Conservation (phyloP, 441 rosid genomes). For the Arabidopsis hybrid region DNA sequence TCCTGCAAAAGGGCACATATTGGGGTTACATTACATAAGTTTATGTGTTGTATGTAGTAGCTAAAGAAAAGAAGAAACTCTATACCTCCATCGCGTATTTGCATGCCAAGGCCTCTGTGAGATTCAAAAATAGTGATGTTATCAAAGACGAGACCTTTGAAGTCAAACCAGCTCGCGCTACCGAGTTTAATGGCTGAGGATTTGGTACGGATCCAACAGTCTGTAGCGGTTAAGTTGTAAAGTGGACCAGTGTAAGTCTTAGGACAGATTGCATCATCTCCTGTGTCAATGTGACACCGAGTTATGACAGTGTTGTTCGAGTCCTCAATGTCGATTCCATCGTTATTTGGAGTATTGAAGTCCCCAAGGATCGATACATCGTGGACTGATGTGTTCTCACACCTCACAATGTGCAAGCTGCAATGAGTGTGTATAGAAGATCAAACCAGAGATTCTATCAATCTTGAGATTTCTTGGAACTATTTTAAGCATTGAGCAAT, state of each 20-base stretch:
- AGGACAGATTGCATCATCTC: conserved; percentile 94
- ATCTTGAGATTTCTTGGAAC: background rate
- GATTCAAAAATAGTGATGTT: conserved; percentile 85
- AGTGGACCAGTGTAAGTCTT: conserved; percentile 77
- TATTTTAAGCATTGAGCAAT: background rate
- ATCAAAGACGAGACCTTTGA: conserved; percentile 71
- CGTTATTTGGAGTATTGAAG: conserved; percentile 85
- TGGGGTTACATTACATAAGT: background rate
- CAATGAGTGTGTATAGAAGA: conserved; percentile 22
- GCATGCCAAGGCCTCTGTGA: conserved; percentile 84
- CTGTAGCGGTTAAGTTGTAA: conserved; percentile 73
- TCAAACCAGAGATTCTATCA: conserved; percentile 19
- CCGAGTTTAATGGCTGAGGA: conserved; percentile 92
- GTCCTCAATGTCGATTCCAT: conserved; percentile 89
- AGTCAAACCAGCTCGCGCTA: conserved; percentile 78
- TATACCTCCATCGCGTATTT: conserved; percentile 92
- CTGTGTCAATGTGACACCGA: conserved; percentile 76
- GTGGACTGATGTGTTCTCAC: conserved; percentile 61
- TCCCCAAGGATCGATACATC: conserved; percentile 82
- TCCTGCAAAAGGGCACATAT: conserved; percentile 55
- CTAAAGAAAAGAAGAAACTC: conserved; percentile 10
- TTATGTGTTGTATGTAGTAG: background rate
- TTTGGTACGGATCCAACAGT: conserved; percentile 90
- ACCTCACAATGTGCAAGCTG: conserved; percentile 85
- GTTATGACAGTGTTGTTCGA: conserved; percentile 77